Conservation (phyloP, 2,329 filamentous ascomycete species). For the Exophiala spinifera region DNA sequence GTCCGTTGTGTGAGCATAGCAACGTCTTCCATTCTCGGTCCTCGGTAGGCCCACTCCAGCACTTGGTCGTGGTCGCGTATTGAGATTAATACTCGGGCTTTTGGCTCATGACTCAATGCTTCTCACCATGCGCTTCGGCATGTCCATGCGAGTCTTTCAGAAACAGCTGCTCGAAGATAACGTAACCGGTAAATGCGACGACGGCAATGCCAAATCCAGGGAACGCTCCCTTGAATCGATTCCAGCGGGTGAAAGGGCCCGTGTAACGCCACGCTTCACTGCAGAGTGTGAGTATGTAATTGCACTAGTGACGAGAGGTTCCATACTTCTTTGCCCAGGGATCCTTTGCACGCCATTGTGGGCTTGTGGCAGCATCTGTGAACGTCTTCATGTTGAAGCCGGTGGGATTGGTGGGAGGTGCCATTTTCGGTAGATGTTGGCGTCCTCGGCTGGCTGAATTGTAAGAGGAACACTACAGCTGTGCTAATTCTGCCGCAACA, state of each 20-base stretch:
- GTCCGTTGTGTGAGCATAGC: background rate
- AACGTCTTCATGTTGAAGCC: constrained; percentile 74
- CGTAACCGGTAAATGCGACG: constrained; percentile 86
- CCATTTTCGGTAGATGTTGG: constrained; percentile 5
- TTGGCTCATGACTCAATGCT: constrained; percentile 22
- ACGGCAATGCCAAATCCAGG: constrained; percentile 90
- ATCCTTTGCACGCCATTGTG: constrained; percentile 43
- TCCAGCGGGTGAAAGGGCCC: constrained; percentile 80
- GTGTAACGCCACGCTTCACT: constrained; percentile 96
- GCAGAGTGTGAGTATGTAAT: constrained; percentile 22
- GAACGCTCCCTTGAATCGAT: constrained; percentile 82
- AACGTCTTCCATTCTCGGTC: constrained; percentile 5
- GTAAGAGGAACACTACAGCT: background rate
- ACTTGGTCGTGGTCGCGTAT: constrained; percentile 25
- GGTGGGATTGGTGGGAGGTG: constrained; percentile 63
- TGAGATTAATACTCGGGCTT: background rate
- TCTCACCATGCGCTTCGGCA: constrained; percentile 52
- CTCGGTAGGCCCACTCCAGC: constrained; percentile 24
- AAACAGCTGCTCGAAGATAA: constrained; percentile 85
- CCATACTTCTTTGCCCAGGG: constrained; percentile 63
- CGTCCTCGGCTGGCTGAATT: background rate
- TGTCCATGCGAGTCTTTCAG: constrained; percentile 67
- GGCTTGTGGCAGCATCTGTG: constrained; percentile 27
- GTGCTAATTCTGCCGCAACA: background rate
- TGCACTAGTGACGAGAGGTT: background rate